A percentile compares a stretch with the other conserved stretches of the same genome.
phyloP scores from a whole-genome alignment of 2,329 filamentous ascomycete species.

The Arthroderma uncinatum region DNA sequence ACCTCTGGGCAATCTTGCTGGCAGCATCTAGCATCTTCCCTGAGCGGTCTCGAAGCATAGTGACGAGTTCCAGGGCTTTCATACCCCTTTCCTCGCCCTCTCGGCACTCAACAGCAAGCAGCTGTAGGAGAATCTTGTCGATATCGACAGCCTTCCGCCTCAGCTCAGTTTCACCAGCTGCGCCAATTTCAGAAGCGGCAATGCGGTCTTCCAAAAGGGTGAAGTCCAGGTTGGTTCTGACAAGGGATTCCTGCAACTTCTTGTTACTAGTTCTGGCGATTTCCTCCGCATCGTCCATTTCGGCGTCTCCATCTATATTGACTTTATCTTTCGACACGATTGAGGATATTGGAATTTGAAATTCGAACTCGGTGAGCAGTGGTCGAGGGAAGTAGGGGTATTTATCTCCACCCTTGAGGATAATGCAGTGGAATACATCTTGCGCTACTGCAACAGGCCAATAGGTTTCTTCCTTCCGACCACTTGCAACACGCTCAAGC shows the following conservation, averaged over 20 bases:
- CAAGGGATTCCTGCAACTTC: slow-evolving; percentile 67
- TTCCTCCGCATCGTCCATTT: slow-evolving; percentile 28
- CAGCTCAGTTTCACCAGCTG: slow-evolving; percentile 55
- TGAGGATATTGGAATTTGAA: slow-evolving; percentile 67
- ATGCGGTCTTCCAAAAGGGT: slow-evolving; percentile 66
- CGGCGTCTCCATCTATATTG: slow-evolving; percentile 31
- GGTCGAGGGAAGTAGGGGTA: slow-evolving; percentile 89
- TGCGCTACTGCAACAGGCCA: slow-evolving; percentile 92
- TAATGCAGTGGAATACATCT: slow-evolving; percentile 94
- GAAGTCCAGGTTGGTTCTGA: slow-evolving; percentile 61
- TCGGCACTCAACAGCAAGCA: slow-evolving; percentile 80
- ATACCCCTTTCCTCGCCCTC: slow-evolving; percentile 89
- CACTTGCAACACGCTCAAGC: slow-evolving; percentile 68
- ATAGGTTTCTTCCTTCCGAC: slow-evolving; percentile 79
- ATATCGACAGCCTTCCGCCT: slow-evolving; percentile 67
- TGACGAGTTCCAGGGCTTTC: slow-evolving; percentile 85
- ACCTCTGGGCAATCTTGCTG: slow-evolving; percentile 76
- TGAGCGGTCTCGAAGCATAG: slow-evolving; percentile 69
- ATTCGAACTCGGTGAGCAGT: slow-evolving; percentile 84
- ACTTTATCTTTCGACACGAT: slow-evolving; percentile 31
- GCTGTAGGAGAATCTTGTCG: slow-evolving; percentile 80
- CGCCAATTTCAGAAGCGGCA: slow-evolving; percentile 53
- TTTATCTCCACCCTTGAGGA: slow-evolving; percentile 86
- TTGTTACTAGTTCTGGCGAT: slow-evolving; percentile 43
- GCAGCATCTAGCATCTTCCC: slow-evolving; percentile 89